Conservation (phyloP, 2,329 filamentous ascomycete genomes). For the Juglanconis sp. region DNA sequence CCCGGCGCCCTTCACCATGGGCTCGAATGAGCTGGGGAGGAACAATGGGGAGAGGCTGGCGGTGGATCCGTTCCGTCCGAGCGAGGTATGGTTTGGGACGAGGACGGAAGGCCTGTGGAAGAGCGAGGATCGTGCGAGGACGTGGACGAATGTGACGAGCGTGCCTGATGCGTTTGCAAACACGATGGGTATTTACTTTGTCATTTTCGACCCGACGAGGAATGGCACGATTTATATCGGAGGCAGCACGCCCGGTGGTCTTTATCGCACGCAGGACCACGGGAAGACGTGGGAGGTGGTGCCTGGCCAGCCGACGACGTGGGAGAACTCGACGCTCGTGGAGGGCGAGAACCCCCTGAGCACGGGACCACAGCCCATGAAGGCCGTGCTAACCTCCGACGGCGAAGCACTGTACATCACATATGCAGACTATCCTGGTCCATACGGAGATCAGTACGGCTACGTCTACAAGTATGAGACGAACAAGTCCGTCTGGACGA, state of each 20-base stretch:
- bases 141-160: conserved; percentile 8
- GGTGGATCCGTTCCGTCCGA: neutral
- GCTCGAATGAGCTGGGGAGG: conserved; percentile 9
- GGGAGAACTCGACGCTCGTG: neutral
- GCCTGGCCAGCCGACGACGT: conserved; percentile 3
- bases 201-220: neutral
- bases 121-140: neutral
- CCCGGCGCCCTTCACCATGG: conserved; percentile 5
- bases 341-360: neutral
- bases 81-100: conserved; percentile 4
- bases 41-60: conserved; percentile 9
- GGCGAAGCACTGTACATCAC: conserved; percentile 5
- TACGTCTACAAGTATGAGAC: conserved; percentile 8
- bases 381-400: neutral
- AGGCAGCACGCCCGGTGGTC: conserved; percentile 5
- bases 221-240: conserved; percentile 8
- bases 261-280: neutral
- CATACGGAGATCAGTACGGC: conserved; percentile 7
- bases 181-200: conserved; percentile 10
- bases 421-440: conserved; percentile 5
- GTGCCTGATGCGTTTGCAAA: conserved; percentile 8
- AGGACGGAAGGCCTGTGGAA: conserved; percentile 2
- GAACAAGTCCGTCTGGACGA: neutral
- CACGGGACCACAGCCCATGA: conserved; percentile 9
- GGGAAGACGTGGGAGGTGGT: neutral